Evolutionary conservation across 108 stramenopile species (phyloP), one percentile per base, ranked within the genome.

Genomic region (Conticribra weissflogii): DNA sequence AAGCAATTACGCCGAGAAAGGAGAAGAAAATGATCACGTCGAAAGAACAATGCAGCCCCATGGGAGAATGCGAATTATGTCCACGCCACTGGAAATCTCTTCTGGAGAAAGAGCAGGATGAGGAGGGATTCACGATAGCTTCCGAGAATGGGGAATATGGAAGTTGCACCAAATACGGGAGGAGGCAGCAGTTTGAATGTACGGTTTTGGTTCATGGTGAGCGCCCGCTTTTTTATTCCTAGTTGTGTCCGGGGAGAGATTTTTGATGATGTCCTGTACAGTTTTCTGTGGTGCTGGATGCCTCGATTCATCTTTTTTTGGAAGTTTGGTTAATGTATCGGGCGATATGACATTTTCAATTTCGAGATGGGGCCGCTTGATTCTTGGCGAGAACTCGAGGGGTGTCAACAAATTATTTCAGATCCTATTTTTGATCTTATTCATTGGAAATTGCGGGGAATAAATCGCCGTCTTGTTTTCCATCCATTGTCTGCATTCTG

Each of bases 151-250:
- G 74, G 12, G 74, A 75, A 33, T 75, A 49, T 54, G 74, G 59
- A 18, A 67, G 74, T 30, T 75, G 74, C 54, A 15, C 12, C 14
- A 30, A 36, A 12, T 75, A 61, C 58, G 65, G 57, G 21, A 66
- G 74, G 66, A 75, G 74, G 30, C 65, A 52, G 44, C 50, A 54
- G 50, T 75, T 66, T 47, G 74, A 75, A 32, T 75, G 74, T 21
- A 75, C 74, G 1, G 8, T 59, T 5, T 49, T 66, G 19, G 58
- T 67, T 61, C 54, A 67, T 31, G 65, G 74, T 75, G 51, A 75
- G 74, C 61, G 3, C 9, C 23, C 3, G 0, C 0, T 45, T 0
- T 56, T 30, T 21, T 15, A 24, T 8, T 47, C 23, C 23, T 48
- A 27, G 25, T 7, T 30, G 9, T 17, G 15, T 7, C n/a, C n/a